Percentiles rank a stretch among this genome's conserved stretches.
Conservation (phyloP, 2,329 filamentous ascomycete species). For the Fusarium nodosum region DNA sequence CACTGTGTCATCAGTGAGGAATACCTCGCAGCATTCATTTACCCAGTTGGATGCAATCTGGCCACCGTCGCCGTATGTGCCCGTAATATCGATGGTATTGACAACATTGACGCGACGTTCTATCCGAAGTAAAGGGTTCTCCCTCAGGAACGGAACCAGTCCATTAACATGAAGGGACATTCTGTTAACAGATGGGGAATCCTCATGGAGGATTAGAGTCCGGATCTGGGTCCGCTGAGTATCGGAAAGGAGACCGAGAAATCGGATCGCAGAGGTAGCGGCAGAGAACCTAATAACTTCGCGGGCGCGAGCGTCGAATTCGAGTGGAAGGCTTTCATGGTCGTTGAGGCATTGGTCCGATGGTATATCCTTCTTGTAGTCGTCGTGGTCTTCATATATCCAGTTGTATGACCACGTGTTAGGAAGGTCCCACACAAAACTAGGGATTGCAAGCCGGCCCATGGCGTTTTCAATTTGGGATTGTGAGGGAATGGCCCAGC, state of each 20-base stretch:
- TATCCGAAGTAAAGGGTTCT: constrained; percentile 26
- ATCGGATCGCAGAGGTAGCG: constrained; percentile 15
- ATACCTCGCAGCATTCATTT: no score
- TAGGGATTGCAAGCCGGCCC: neutral
- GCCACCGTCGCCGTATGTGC: no score
- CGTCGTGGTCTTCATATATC: no score
- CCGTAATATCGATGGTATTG: neutral
- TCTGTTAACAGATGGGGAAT: neutral
- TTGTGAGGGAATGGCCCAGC: constrained; percentile 3
- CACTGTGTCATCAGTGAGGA: no score
- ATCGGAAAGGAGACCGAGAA: constrained; percentile 1
- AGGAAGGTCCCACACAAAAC: neutral
- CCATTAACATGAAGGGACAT: constrained; percentile 8
- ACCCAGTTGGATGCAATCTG: no score
- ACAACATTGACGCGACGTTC: constrained; percentile 23
- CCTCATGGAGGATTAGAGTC: neutral
- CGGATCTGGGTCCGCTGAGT: constrained; percentile 1
- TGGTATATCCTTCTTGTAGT: no score
- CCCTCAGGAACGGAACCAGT: neutral
- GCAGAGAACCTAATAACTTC: constrained; percentile 33
- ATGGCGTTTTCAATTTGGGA: fast-evolving
- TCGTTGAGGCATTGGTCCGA: no score
- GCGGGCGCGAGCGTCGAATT: neutral
- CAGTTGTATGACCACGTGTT: neutral
- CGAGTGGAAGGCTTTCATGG: fast-evolving